Percentiles rank a stretch among this genome's conserved stretches.
These are phyloP conservation scores for Tripterygium wilfordii DNA, from an alignment of 177 flowering plant genomes.

Conservation along the genomic window DNA sequence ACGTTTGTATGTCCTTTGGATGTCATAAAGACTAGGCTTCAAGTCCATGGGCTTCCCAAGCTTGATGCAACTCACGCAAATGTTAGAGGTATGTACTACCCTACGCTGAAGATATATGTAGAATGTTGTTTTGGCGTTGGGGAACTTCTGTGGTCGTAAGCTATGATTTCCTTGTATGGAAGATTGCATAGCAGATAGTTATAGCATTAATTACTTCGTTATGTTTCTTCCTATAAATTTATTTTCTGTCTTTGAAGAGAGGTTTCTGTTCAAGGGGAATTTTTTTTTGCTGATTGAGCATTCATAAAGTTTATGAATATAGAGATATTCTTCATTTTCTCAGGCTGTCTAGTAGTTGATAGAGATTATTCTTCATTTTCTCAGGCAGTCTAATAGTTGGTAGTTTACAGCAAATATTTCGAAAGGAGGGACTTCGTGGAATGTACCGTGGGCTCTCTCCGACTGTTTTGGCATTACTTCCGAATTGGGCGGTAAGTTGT, in stretches of 20 bases:
- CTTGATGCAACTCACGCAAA: slow-evolving; percentile 39
- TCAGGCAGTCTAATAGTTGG: slow-evolving; percentile 86
- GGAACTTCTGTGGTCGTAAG: too few species aligned
- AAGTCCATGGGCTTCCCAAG: slow-evolving; percentile 81
- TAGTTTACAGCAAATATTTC: slow-evolving; percentile 76
- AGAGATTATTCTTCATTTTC: too few species aligned
- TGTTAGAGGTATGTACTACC: slow-evolving; percentile 44
- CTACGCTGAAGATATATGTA: background rate
- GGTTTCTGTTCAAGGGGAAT: too few species aligned
- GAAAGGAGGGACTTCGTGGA: slow-evolving; percentile 84
- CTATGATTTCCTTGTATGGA: too few species aligned
- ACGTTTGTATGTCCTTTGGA: slow-evolving; percentile 98
- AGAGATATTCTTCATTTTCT: too few species aligned
- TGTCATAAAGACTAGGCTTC: slow-evolving; percentile 94
- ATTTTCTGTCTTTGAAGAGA: too few species aligned
- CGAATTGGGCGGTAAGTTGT: slow-evolving; percentile 94
- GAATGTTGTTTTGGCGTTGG: background rate
- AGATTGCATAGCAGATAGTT: too few species aligned
- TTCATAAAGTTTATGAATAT: too few species aligned
- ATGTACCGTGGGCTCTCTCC: slow-evolving; percentile 97
- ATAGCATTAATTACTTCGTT: too few species aligned
- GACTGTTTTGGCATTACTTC: slow-evolving; percentile 86
- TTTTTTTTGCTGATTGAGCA: too few species aligned
- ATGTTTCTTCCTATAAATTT: too few species aligned
- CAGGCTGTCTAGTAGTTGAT: slow-evolving; percentile 77